Evolutionary conservation across 495 filamentous ascomycete genomes (phyloP).

Genomic region (Podospora comata): DNA sequence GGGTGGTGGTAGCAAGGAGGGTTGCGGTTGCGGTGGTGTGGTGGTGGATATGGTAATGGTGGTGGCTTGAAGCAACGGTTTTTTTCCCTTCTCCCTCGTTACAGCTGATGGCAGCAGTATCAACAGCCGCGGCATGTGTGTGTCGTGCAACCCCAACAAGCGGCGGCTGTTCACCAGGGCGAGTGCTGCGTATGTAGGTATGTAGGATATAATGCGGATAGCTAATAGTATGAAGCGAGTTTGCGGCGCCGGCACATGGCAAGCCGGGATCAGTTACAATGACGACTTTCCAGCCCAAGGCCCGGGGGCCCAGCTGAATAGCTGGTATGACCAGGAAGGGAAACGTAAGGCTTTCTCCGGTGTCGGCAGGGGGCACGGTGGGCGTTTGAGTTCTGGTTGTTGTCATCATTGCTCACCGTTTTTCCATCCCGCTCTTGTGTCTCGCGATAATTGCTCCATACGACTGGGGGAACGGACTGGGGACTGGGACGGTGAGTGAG

Average conservation of each 20-base stretch:
- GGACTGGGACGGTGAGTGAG: neutral
- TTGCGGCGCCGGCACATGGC: conserved; percentile 10
- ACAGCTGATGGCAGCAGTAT: neutral
- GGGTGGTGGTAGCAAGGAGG: neutral
- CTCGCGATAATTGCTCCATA: conserved; percentile 7
- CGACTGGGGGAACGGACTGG: neutral
- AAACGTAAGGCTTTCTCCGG: conserved; percentile 23
- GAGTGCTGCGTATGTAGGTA: neutral
- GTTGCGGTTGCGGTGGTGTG: neutral
- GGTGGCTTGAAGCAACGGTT: conserved; percentile 1
- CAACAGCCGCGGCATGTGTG: conserved; percentile 4
- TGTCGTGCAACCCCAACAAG: neutral
- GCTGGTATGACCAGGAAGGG: conserved; percentile 15
- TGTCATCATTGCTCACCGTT: neutral
- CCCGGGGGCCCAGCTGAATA: conserved; percentile 22
- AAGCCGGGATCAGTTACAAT: conserved; percentile 3
- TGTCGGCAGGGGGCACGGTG: conserved; percentile 10
- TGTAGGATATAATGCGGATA: neutral
- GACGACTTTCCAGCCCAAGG: neutral
- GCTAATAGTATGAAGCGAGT: conserved; percentile 14
- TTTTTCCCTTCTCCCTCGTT: neutral
- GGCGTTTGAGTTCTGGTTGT: neutral
- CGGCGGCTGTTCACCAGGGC: neutral
- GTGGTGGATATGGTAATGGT: neutral
- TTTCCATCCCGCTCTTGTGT: neutral